These are phyloP conservation scores for Plenodomus biglobosus DNA, from an alignment of 2,329 filamentous ascomycete species.

Conservation along the genomic window DNA sequence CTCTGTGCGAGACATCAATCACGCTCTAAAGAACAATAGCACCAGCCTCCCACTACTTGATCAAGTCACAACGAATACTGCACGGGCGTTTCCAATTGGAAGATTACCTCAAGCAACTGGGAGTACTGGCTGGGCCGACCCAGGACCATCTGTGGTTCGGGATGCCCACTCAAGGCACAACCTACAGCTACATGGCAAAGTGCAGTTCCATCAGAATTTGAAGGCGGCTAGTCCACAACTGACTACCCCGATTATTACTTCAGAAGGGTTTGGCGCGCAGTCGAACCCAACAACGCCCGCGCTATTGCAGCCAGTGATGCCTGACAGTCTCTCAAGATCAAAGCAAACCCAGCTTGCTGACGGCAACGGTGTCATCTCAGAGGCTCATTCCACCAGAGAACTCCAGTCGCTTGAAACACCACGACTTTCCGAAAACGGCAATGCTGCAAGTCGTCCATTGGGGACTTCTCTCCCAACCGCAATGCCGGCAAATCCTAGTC, in stretches of 20 bases:
- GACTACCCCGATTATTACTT: no score
- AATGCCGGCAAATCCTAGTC: not conserved
- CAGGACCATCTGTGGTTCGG: not conserved
- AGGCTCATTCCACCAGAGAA: not conserved
- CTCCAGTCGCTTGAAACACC: not conserved
- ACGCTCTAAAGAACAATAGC: constrained; percentile 16
- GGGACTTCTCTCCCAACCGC: not conserved
- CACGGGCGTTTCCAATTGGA: constrained; percentile 16
- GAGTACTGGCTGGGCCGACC: not conserved
- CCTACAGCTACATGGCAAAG: not conserved
- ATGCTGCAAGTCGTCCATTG: not conserved
- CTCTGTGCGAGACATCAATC: constrained; percentile 26
- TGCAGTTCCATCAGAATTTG: not conserved
- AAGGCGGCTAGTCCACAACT: not conserved
- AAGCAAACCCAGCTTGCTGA: not conserved
- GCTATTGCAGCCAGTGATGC: no score
- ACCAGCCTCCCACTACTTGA: constrained; percentile 5
- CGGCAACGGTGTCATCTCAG: constrained; percentile 10
- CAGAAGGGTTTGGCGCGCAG: no score
- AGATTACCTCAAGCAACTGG: not conserved
- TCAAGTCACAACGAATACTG: not conserved
- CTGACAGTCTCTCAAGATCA: no score
- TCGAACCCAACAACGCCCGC: no score
- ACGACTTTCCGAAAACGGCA: not conserved
- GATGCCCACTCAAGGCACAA: not conserved